These are phyloP conservation scores for Fusarium sp. DNA, from an alignment of 2,329 filamentous ascomycete genomes.

Conservation along the genomic window DNA sequence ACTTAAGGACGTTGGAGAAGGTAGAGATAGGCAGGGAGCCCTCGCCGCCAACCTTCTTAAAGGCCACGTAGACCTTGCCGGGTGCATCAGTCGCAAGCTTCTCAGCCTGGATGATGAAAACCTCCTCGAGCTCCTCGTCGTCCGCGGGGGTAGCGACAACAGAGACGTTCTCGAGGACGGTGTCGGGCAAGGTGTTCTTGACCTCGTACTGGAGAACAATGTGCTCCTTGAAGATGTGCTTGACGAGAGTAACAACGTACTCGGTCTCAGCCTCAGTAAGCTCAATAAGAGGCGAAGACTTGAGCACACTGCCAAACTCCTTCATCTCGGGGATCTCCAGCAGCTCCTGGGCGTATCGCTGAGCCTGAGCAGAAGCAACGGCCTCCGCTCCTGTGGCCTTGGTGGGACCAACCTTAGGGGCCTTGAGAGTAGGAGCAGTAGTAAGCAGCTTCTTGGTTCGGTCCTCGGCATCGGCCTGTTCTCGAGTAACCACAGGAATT, in stretches of 20 bases:
- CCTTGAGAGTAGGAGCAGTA: slow-evolving; percentile 92
- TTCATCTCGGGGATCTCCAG: slow-evolving; percentile 92
- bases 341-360: slow-evolving; percentile 91
- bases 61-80: slow-evolving; percentile 94
- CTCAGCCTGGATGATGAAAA: slow-evolving; percentile 92
- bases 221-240: slow-evolving; percentile 98
- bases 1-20: slow-evolving; percentile 95
- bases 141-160: slow-evolving; percentile 85
- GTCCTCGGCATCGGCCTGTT: slow-evolving; percentile 96
- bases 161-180: slow-evolving; percentile 90
- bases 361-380: slow-evolving; percentile 82
- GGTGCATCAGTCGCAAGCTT: slow-evolving; percentile 87
- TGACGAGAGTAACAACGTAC: slow-evolving; percentile 93
- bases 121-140: slow-evolving; percentile 87
- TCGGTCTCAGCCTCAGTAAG: slow-evolving; percentile 98
- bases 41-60: slow-evolving; percentile 86
- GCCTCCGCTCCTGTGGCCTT: slow-evolving; percentile 83
- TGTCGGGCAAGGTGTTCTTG: slow-evolving; percentile 95
- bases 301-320: slow-evolving; percentile 90
- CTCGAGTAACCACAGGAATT: slow-evolving; percentile 93
- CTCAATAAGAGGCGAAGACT: slow-evolving; percentile 88
- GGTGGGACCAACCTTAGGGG: slow-evolving; percentile 83
- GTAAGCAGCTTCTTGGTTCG: slow-evolving; percentile 97
- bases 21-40: slow-evolving; percentile 82
- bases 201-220: slow-evolving; percentile 96